Base-by-base conservation (phyloP, 805 yeast genomes). In the Saturnispora diversa region DNA sequence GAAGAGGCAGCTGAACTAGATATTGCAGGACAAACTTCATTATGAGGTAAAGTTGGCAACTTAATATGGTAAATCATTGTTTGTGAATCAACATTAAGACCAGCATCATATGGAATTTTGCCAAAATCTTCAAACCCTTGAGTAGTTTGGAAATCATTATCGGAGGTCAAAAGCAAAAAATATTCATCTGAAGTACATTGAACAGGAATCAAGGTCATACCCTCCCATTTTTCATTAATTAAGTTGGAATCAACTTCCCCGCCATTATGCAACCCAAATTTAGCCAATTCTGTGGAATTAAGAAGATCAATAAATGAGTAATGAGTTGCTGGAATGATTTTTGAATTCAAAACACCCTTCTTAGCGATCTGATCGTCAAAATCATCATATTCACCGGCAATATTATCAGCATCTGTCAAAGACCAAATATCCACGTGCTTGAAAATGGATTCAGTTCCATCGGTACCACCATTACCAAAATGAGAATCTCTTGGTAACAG, bases 151-250 rank as follows among this genome's bases (percentile, higher is more conserved):
- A 53, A 59, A 44, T 59, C 63, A 25, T 58, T 54, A 35, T 59
- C 63, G 19, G 58, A 52, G 17, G 47, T 51, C 0, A 53, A 34
- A 13, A 59, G 33, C 17, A 59, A 30, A 44, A 43, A 59, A 34
- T 52, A 59, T 39, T 56, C 62, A 43, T 57, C 61, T 11, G 46
- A 43, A 13, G 61, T 52, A 37, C 60, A 55, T 33, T 53, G 50
- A 30, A 56, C 49, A 19, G 63, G 62, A 39, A 59, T 49, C 32
- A 57, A 42, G 12, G 55, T 46, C 39, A 59, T 42, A 39, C 60
- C 60, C 40, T 59, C 63, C 63, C 62, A 59, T 41, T 59, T 59
- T 37, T 58, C 62, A 40, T 59, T 59, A 25, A 59, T 40, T 33
- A 57, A 42, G 15, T 23, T 25, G 6, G 31, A 27, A 42, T 56